A percentile compares a stretch with the other conserved stretches of the same genome.
These are phyloP conservation scores for Claviceps capensis DNA, from an alignment of 2,329 filamentous ascomycete species.

Conservation along the genomic window DNA sequence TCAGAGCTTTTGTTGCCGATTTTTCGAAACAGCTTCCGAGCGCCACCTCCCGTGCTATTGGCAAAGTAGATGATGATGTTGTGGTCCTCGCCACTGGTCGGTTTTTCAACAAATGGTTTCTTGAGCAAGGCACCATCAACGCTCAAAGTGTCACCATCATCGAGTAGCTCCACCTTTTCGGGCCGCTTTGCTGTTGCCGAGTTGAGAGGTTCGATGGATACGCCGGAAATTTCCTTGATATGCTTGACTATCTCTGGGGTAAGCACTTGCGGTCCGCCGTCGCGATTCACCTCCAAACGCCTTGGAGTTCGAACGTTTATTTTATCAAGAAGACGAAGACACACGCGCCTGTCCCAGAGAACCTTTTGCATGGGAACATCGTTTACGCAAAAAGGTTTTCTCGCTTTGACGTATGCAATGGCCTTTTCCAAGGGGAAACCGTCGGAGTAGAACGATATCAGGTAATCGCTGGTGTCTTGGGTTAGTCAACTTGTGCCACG, in stretches of 20 bases:
- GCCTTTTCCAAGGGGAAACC: constrained; percentile 95
- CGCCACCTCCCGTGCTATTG: constrained; percentile 72
- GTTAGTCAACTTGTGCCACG: constrained; percentile 12
- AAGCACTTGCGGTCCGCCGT: constrained; percentile 72
- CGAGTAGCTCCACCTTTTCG: constrained; percentile 67
- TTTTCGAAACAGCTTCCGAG: constrained; percentile 85
- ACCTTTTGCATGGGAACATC: constrained; percentile 96
- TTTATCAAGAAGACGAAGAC: constrained; percentile 74
- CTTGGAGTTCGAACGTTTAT: constrained; percentile 82
- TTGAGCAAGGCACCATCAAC: constrained; percentile 72
- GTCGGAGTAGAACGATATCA: constrained; percentile 97
- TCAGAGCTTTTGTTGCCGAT: constrained; percentile 99
- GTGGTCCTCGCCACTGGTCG: constrained; percentile 95
- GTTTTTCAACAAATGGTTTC: constrained; percentile 97
- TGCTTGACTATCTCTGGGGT: constrained; percentile 69
- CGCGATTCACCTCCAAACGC: constrained; percentile 79
- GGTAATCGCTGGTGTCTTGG: constrained; percentile 50
- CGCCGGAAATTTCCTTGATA: constrained; percentile 66
- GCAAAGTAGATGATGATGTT: constrained; percentile 98
- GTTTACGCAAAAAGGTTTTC: constrained; percentile 95
- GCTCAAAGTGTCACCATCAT: constrained; percentile 74
- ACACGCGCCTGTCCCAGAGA: constrained; percentile 87
- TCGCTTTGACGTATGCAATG: constrained; percentile 82
- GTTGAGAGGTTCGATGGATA: constrained; percentile 57
- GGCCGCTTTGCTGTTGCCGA: constrained; percentile 51